phyloP scores from a whole-genome alignment of 331 rosid species.

The Dryas integrifolia region DNA sequence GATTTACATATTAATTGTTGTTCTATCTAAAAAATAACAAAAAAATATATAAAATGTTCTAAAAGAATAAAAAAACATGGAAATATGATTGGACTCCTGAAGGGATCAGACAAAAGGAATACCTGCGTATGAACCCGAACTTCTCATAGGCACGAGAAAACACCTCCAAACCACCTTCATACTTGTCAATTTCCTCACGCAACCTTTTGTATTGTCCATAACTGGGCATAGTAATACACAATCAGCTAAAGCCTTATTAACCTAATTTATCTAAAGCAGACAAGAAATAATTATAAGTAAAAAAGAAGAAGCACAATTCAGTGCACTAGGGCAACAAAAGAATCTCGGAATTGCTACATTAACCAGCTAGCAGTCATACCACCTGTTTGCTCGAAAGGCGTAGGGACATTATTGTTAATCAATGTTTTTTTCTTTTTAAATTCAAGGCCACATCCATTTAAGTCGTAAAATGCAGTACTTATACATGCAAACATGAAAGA shows the following conservation, averaged over 20 bases:
- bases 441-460: slow-evolving; percentile 21
- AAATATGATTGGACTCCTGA: background rate
- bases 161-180: slow-evolving; percentile 87
- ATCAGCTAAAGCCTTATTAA: slow-evolving; percentile 13
- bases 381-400: background rate
- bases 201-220: slow-evolving; percentile 64
- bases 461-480: slow-evolving; percentile 7
- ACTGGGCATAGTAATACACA: slow-evolving; percentile 32
- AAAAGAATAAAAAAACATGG: background rate
- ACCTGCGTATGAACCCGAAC: slow-evolving; percentile 87
- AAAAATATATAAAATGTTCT: background rate
- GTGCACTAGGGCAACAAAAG: slow-evolving; percentile 5
- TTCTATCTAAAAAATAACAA: background rate
- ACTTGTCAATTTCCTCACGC: slow-evolving; percentile 65
- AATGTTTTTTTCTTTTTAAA: background rate
- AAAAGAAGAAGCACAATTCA: background rate
- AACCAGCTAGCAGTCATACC: background rate
- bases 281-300: background rate
- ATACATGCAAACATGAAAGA: background rate
- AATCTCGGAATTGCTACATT: background rate
- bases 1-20: slow-evolving; percentile 1
- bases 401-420: background rate
- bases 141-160: slow-evolving; percentile 95
- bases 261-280: slow-evolving; percentile 9
- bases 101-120: slow-evolving; percentile 17